phyloP scores from a whole-genome alignment of 352 stramenopile species.

The Phytophthora crassamura region DNA sequence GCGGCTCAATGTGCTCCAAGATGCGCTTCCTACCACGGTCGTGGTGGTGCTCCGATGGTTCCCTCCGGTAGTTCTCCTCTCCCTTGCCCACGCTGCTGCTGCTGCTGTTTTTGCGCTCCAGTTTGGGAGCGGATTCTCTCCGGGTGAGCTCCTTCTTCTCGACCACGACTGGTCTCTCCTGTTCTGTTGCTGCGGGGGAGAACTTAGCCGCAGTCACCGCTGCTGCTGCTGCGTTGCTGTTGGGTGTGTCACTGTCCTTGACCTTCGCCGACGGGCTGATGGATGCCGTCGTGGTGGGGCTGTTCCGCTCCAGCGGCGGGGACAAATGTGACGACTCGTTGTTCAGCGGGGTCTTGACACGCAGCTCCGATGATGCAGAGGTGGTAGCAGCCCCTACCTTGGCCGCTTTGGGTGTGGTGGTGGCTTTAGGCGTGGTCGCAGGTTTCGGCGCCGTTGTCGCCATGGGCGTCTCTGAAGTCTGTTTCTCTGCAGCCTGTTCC shows the following conservation, averaged over 20 bases:
- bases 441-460: not conserved
- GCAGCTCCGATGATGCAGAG: conserved; percentile 34
- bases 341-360: conserved; percentile 55
- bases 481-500: conserved; percentile 12
- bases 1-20: conserved; percentile 42
- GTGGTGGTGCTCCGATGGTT: conserved; percentile 14
- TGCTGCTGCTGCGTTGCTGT: conserved; percentile 28
- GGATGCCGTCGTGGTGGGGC: conserved; percentile 44
- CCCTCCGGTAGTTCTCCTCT: conserved; percentile 23
- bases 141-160: conserved; percentile 28
- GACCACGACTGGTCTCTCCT: conserved; percentile 8
- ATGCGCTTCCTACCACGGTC: conserved; percentile 51
- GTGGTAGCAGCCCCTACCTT: not conserved
- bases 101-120: conserved; percentile 40
- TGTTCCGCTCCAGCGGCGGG: conserved; percentile 53
- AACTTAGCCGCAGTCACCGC: conserved; percentile 31
- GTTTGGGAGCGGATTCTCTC: conserved; percentile 8
- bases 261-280: conserved; percentile 63
- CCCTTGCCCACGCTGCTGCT: conserved; percentile 33
- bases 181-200: conserved; percentile 20
- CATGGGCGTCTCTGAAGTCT: conserved; percentile 9
- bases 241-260: conserved; percentile 47
- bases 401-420: not conserved
- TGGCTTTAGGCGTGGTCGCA: conserved; percentile 3
- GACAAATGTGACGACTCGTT: conserved; percentile 60